A percentile compares a stretch with the other conserved stretches of the same genome.
These are phyloP conservation scores for Pseudomicrostroma phylloplanum DNA, from an alignment of 1,284 basidiomycete species.

Conservation along the genomic window DNA sequence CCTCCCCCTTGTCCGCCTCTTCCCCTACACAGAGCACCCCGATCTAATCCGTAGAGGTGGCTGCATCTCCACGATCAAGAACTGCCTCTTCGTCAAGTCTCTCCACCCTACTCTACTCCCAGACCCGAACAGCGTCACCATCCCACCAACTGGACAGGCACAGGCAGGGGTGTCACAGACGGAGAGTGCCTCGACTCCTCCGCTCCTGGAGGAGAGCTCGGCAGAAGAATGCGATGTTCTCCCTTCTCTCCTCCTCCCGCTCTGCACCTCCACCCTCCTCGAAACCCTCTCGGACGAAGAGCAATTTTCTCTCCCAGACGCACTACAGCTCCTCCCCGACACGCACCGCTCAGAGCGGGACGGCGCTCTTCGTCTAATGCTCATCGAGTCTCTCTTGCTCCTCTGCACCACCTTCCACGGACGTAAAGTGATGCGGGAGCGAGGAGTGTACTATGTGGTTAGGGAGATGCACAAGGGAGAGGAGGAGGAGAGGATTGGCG, in stretches of 20 bases:
- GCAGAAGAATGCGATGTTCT: slow-evolving; percentile 34
- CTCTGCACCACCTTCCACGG: slow-evolving; percentile 83
- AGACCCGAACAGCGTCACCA: slow-evolving; percentile 16
- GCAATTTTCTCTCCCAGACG: slow-evolving; percentile 75
- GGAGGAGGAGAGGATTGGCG: slow-evolving; percentile 61
- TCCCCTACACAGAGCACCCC: slow-evolving; percentile 48
- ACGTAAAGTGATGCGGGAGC: slow-evolving; percentile 68
- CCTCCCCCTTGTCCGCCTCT: slow-evolving; percentile 41
- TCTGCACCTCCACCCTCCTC: slow-evolving; percentile 83
- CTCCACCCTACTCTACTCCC: slow-evolving; percentile 43
- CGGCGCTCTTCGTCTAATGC: slow-evolving; percentile 69
- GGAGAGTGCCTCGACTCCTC: slow-evolving; percentile 7
- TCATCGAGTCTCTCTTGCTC: slow-evolving; percentile 80
- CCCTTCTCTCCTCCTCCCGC: slow-evolving; percentile 66
- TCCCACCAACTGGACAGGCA: neutral
- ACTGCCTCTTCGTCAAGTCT: slow-evolving; percentile 46
- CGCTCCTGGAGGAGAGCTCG: slow-evolving; percentile 24
- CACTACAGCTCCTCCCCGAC: slow-evolving; percentile 80
- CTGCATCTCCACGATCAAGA: slow-evolving; percentile 48
- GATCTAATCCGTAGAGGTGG: slow-evolving; percentile 47
- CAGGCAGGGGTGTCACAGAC: no score
- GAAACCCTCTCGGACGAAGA: slow-evolving; percentile 58
- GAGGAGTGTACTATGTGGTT: slow-evolving; percentile 83
- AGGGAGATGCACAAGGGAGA: slow-evolving; percentile 75
- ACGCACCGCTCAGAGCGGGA: slow-evolving; percentile 76